Percentiles rank a stretch among this genome's conserved stretches.
Evolutionary conservation across 129 eudicot genomes (phyloP).

Genomic region (Tanacetum coccineum): DNA sequence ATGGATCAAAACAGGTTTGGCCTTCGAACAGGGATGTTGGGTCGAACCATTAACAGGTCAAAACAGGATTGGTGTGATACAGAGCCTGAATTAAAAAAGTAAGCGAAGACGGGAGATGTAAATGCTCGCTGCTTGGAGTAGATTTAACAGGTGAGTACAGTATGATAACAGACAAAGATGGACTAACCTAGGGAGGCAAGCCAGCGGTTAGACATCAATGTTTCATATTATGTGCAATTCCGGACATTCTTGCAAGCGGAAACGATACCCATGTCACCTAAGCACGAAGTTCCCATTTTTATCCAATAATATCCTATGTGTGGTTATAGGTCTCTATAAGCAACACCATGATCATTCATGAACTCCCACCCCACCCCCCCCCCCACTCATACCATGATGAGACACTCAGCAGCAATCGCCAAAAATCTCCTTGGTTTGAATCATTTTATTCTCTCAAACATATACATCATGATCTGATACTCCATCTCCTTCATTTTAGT

Average conservation of each 20-base stretch:
- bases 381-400: too few relatives aligned
- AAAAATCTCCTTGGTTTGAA: conserved; percentile 68
- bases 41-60: too few relatives aligned
- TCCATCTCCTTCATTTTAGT: conserved; percentile 91
- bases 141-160: background rate
- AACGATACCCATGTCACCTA: conserved; percentile 96
- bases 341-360: conserved; percentile 91
- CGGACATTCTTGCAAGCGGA: conserved; percentile 75
- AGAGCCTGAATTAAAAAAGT: too few relatives aligned
- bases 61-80: too few relatives aligned
- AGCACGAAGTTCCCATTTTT: conserved; percentile 82
- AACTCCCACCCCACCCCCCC: too few relatives aligned
- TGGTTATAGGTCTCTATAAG: conserved; percentile 78
- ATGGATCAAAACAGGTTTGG: too few relatives aligned
- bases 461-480: conserved; percentile 74
- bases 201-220: conserved; percentile 98
- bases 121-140: background rate
- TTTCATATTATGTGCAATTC: conserved; percentile 97
- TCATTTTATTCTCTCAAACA: conserved; percentile 72
- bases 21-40: too few relatives aligned
- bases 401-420: conserved; percentile 72
- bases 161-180: conserved; percentile 8
- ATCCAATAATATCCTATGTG: conserved; percentile 79
- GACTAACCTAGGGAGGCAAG: conserved; percentile 97
- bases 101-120: too few relatives aligned